Conservation (phyloP, 306 rosid species). For the Prunus campanulata region DNA sequence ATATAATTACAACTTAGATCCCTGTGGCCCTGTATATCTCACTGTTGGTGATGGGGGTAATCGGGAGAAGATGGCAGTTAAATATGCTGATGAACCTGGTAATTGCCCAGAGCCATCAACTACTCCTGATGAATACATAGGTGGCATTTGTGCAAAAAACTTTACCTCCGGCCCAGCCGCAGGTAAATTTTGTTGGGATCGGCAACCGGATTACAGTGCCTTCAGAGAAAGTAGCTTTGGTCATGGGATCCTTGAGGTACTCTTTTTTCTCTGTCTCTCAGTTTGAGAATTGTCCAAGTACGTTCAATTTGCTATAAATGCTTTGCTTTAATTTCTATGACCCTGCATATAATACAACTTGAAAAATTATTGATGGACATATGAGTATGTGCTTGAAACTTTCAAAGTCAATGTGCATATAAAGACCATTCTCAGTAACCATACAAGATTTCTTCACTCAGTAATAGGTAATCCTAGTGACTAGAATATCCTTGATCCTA, state of each 20-base stretch:
- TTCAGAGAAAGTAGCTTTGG: constrained; percentile 78
- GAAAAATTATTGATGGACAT: background rate
- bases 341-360: background rate
- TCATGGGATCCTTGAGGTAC: constrained; percentile 77
- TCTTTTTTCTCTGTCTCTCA: constrained; percentile 9
- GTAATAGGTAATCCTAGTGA: background rate
- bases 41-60: constrained; percentile 86
- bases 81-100: constrained; percentile 60
- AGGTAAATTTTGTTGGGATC: constrained; percentile 76
- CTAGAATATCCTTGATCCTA: background rate
- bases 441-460: background rate
- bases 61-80: constrained; percentile 73
- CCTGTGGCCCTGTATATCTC: constrained; percentile 75
- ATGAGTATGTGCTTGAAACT: background rate
- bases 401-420: background rate
- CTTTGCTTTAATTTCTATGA: background rate
- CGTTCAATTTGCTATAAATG: background rate
- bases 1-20: constrained; percentile 66
- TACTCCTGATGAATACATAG: constrained; percentile 43
- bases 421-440: background rate
- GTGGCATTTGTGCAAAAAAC: constrained; percentile 61
- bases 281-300: background rate
- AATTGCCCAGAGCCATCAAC: constrained; percentile 58
- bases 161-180: constrained; percentile 58
- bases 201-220: constrained; percentile 70